Conservation (phyloP, 129 eudicot genomes). For the Tanacetum coccineum region DNA sequence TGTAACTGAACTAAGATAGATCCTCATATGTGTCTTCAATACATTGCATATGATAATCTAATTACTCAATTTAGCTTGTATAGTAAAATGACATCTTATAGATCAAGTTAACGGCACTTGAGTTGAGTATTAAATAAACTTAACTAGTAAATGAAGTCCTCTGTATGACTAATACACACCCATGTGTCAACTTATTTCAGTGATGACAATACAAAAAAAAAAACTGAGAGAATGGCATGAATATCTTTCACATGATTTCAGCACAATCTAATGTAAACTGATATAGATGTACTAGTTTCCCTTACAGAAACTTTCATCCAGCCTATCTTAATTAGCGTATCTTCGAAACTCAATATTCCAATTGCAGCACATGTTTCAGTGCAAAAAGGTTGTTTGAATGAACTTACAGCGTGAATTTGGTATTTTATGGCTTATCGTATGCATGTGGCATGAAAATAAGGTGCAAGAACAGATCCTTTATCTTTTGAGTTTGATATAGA, state of each 20-base stretch:
- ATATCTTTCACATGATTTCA: constrained; percentile 1
- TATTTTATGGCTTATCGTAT: constrained; percentile 9
- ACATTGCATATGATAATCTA: constrained; percentile 11
- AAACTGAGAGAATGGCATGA: background rate
- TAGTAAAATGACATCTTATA: too few relatives aligned
- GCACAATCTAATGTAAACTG: constrained; percentile 12
- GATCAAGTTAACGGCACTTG: background rate
- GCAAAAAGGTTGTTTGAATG: background rate
- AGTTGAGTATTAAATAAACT: constrained; percentile 11
- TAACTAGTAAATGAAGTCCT: constrained; percentile 12
- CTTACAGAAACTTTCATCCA: background rate
- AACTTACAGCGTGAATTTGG: constrained; percentile 9
- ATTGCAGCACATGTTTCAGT: background rate
- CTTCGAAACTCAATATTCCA: background rate
- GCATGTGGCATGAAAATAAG: background rate
- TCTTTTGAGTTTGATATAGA: too few relatives aligned
- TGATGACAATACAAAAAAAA: background rate
- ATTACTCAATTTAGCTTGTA: too few relatives aligned
- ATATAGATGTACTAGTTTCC: background rate
- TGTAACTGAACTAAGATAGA: constrained; percentile 3
- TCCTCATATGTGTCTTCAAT: background rate
- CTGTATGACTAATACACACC: too few relatives aligned
- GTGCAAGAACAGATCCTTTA: constrained; percentile 6
- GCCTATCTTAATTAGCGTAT: background rate
- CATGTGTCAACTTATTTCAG: background rate